Percentiles rank a stretch among this genome's conserved stretches.
These are phyloP conservation scores for Solanum boliviense DNA, from an alignment of 257 asterid species.

Conservation along the genomic window DNA sequence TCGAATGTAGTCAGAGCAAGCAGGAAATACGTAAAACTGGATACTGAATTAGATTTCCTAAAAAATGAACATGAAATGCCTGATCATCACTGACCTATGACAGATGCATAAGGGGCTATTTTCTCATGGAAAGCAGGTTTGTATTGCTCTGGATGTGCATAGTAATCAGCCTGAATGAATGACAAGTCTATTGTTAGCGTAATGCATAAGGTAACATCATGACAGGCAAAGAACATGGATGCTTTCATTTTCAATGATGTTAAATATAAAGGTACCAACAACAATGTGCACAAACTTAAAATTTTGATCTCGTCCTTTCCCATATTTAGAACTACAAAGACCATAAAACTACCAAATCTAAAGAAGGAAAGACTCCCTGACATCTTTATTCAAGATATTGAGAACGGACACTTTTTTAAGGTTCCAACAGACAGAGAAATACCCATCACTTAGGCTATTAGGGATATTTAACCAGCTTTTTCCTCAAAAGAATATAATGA, in stretches of 20 bases:
- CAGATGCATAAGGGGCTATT: conserved; percentile 81
- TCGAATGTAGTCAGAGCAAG: neutral
- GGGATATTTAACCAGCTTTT: neutral
- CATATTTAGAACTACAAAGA: neutral
- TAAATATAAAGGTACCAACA: neutral
- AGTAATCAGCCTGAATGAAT: conserved; percentile 67
- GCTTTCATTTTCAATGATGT: neutral
- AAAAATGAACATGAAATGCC: neutral
- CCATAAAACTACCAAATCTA: neutral
- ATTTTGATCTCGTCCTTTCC: neutral
- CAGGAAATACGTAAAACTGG: neutral
- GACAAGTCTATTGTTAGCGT: neutral
- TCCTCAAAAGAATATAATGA: neutral
- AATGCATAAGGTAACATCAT: neutral
- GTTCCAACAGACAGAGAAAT: neutral
- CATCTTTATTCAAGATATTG: neutral
- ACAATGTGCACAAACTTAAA: neutral
- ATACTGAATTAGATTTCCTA: neutral
- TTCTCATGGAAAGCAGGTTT: conserved; percentile 66
- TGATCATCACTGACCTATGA: conserved; percentile 52
- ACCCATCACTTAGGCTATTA: neutral
- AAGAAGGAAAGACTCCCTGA: neutral
- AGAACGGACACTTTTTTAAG: neutral
- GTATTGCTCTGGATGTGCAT: conserved; percentile 87
- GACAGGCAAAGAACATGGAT: neutral